phyloP scores from a whole-genome alignment of 306 rosid genomes.

The Gynostemma pentaphyllum region DNA sequence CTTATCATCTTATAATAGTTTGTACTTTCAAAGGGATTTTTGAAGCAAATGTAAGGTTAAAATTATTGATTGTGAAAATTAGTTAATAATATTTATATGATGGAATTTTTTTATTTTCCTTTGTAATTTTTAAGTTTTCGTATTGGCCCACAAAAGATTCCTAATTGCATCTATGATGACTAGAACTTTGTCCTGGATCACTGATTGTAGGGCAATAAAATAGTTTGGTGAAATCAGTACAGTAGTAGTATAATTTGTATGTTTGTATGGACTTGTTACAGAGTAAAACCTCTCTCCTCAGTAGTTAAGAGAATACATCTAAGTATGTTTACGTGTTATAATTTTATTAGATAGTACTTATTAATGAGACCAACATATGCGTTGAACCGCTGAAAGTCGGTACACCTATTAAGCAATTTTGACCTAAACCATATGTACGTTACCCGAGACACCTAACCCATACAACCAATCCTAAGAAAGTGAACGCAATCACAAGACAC shows the following conservation, averaged over 20 bases:
- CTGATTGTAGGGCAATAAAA: slow-evolving; percentile 1
- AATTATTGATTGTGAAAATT: background rate
- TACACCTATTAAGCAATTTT: too few species aligned
- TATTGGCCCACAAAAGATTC: background rate
- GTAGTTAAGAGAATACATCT: too few species aligned
- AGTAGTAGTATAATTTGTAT: background rate
- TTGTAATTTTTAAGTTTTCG: background rate
- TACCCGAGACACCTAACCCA: too few species aligned
- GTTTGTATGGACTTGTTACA: background rate
- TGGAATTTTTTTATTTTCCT: background rate
- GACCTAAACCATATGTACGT: too few species aligned
- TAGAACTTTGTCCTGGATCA: background rate
- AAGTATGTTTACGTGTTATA: too few species aligned
- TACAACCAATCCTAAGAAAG: too few species aligned
- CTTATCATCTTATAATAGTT: background rate
- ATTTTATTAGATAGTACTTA: too few species aligned
- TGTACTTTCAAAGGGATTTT: background rate
- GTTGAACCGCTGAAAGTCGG: too few species aligned
- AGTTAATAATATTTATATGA: background rate
- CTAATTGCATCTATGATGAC: background rate
- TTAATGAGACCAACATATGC: too few species aligned
- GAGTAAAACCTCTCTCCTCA: too few species aligned
- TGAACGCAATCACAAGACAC: too few species aligned
- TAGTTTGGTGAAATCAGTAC: background rate
- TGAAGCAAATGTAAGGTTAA: too few species aligned